Conservation (phyloP, 1,139 yeast species). For the Protomyces inouyei region DNA sequence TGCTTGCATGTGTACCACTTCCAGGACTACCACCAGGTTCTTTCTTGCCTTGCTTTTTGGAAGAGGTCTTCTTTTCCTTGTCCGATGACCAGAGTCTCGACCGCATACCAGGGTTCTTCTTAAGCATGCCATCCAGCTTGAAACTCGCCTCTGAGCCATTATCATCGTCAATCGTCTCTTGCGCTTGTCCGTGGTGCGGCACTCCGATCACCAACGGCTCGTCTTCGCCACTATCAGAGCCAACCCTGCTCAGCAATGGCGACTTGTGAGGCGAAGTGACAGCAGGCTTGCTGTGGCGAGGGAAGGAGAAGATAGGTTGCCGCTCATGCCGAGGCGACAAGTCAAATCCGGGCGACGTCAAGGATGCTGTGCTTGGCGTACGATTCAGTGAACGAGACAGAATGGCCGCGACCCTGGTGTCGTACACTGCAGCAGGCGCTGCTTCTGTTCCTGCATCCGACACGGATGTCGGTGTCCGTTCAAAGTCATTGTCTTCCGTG, state of each 20-base stretch:
- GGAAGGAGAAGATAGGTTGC: conserved; percentile 8
- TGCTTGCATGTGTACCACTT: background rate
- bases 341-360: conserved; percentile 37
- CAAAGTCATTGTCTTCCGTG: conserved; percentile 54
- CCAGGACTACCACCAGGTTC: background rate
- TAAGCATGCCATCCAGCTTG: conserved; percentile 22
- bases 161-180: conserved; percentile 14
- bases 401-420: conserved; percentile 70
- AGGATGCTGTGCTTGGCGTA: conserved; percentile 69
- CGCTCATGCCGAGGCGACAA: conserved; percentile 12
- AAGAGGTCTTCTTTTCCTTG: conserved; percentile 7
- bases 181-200: background rate
- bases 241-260: conserved; percentile 2
- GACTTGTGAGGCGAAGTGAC: conserved; percentile 2
- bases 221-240: conserved; percentile 10
- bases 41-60: background rate
- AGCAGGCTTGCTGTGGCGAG: conserved; percentile 3
- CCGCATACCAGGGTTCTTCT: conserved; percentile 15
- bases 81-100: conserved; percentile 18
- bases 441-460: conserved; percentile 47
- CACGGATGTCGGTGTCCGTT: conserved; percentile 35
- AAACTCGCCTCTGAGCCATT: conserved; percentile 22
- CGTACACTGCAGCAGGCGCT: conserved; percentile 63
- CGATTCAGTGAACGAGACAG: conserved; percentile 70
- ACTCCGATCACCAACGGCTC: background rate